Base-by-base conservation (phyloP, 345 rosid species). In the Salix caprea region DNA sequence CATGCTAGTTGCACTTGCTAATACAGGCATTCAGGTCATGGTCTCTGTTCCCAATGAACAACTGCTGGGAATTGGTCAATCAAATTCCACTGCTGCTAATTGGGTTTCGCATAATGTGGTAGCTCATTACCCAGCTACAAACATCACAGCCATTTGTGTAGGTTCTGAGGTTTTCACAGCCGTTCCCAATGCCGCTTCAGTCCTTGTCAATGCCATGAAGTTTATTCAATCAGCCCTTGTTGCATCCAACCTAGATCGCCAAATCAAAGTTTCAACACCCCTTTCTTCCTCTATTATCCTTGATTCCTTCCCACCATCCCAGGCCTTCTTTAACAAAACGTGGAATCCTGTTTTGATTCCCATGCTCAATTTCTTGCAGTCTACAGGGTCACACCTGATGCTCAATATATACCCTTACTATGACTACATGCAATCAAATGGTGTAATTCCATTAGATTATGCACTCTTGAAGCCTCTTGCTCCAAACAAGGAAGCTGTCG, bases 251-350 rank as follows among this genome's bases (percentile, higher is more conserved):
- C 97, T 96, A 0, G 97, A 96, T 77, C 77, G 89, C 65, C 92
- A 84, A 83, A 88, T 96, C 75, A 96, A 94, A 87, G 97, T 96
- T 76, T 94, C 99, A 0, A 92, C 95, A 5, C 93, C 99, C 0
- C 94, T 90, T 48, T 84, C 99, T 14, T 94, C 99, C 3, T 84
- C 93, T 36, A 90, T 94, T 26, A 94, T 96, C 77, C 91, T 96
- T 19, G 97, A 96, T 76, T 92, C 99, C 10, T 96, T 96, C 86
- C 99, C 99, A 30, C 99, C 99, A 67, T 96, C 99, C 19, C 98
- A 96, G 80, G 99, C 99, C 36, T 96, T 96, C 90, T 96, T 96
- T 78, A 96, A 96, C 84, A 89, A 90, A 34, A 79, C 97, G 4
- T 92, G 88, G 97, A 90, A 94, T 72, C 89, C 97, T 2, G 92